Base-by-base conservation (phyloP, 169 alveolate genomes). In the Plasmodium gallinaceum region DNA sequence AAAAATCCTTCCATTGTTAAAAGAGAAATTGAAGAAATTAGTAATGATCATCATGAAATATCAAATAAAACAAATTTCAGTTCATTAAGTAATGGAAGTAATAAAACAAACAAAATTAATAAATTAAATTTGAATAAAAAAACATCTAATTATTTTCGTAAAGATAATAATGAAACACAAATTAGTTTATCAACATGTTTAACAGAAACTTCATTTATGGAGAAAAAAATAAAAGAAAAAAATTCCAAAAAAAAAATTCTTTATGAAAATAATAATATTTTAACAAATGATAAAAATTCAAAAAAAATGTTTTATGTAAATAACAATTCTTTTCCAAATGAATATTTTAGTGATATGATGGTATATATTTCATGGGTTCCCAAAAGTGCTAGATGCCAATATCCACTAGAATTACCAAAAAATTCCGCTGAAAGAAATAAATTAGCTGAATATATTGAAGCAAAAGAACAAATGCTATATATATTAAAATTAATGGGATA, bases 351-450 rank as follows among this genome's bases (percentile, higher is more conserved):
- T 65, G 91, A 83, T 46, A 83, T 83, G 91, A 83, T 83, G 91
- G 91, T 87, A 0, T 87, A 87, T 65, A 74, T 87, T 26, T 87
- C 92, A 18, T 87, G 92, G 92, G 88, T 87, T 7, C 92, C 92
- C 8, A 87, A 87, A 26, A 87, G 88, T 37, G 92, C 92, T n/a
- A 51, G 92, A 7, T 87, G 92, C 18, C 88, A 87, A 46, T 74
- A 74, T 64, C 88, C 88, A 52, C 16, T 51, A 16, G 92, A 87
- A 58, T 46, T 87, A 12, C 92, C 92, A 3, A 74, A 87, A 62
- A 87, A 65, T 71, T 48, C 88, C 5, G 92, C 76, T 39, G 92
- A 87, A 74, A 64, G 92, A 48, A 74, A 87, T 45, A 87, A 87
- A 62, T 58, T 74, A 64, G 71, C 78, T 7, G 92, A 87, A 60